Evolutionary conservation across 164 flowering plant genomes (phyloP), one percentile per base, ranked within the genome.

Genomic region (Magnolia officinalis): DNA sequence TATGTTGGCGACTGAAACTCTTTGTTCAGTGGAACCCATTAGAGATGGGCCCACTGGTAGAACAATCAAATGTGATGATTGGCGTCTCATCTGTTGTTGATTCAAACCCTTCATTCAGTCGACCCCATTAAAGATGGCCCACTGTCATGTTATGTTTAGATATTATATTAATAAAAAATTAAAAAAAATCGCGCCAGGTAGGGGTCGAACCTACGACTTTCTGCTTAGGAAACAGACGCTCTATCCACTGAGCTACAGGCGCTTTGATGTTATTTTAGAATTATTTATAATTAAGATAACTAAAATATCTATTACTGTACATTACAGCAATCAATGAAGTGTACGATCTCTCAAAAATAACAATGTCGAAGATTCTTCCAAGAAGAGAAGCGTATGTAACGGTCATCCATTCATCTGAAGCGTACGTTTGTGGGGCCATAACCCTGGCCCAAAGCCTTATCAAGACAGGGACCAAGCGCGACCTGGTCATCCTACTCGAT

Each of bases 221-320:
- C 96, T 89, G 92, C 96, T 92, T 93, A 92, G 95, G 94, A 94
- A 92, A 92, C 94, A 91, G 93, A 92, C 93, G 94, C 97, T 90
- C 94, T 91, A 90, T 92, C 97, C 96, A 92, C 63, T 66, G 63
- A 74, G 76, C 70, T 74, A 73, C 75, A 73, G 75, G 75, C 75
- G 75, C 75, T 31, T 55, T 0, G 58, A 52, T 37, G 2, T 3
- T 4, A 0, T 1, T 31, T 37, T 1, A 37, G 0, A 0, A 37
- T 37, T 37, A 37, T 37, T 37, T 37, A 0, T 37, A 0, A 4
- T 37, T 37, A 37, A 4, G 6, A 37, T 3, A 37, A 37, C 45
- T 26, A 1, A 26, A 37, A 37, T 55, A 0, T 13, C 0, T 10
- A 55, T 67, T 13, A 5, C 19, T 67, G n/a, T 65, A 31, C 2